Evolutionary conservation across 345 rosid genomes (phyloP).

Genomic region (Punica granatum): DNA sequence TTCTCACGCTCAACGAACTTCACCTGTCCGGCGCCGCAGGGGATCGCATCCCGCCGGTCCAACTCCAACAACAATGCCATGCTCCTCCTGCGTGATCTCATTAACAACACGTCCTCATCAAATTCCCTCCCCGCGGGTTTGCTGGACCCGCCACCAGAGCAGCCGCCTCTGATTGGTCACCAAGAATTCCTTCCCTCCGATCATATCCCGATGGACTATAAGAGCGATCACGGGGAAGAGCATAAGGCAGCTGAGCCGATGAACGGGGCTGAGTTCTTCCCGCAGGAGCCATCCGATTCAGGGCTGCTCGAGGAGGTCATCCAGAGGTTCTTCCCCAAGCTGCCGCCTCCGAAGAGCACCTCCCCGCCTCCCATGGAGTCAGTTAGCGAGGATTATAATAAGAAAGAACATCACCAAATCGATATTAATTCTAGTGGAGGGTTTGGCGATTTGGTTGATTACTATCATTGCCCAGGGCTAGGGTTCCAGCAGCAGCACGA

Average conservation of each 20-base stretch:
- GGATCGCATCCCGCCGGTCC: neutral
- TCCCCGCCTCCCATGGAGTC: neutral
- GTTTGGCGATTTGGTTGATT: neutral
- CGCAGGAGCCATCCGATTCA: constrained; percentile 52
- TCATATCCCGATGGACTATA: neutral
- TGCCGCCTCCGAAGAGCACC: neutral
- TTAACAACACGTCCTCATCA: constrained; percentile 16
- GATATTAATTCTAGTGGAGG: neutral
- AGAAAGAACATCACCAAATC: neutral
- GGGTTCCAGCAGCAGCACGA: neutral
- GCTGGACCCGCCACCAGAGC: neutral
- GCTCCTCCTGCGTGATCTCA: constrained; percentile 48
- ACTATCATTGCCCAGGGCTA: neutral
- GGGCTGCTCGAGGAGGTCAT: constrained; percentile 81
- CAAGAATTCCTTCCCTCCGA: neutral
- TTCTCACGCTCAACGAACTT: neutral
- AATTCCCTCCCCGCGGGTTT: neutral
- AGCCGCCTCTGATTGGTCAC: neutral
- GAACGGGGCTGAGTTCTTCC: constrained; percentile 29
- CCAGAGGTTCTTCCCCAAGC: constrained; percentile 57
- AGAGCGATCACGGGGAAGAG: neutral
- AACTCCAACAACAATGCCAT: constrained; percentile 22
- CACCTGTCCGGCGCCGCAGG: neutral
- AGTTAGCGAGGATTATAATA: neutral
- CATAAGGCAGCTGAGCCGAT: neutral